Base-by-base conservation (phyloP, 345 rosid genomes). In the Mallotus nudiflorus region DNA sequence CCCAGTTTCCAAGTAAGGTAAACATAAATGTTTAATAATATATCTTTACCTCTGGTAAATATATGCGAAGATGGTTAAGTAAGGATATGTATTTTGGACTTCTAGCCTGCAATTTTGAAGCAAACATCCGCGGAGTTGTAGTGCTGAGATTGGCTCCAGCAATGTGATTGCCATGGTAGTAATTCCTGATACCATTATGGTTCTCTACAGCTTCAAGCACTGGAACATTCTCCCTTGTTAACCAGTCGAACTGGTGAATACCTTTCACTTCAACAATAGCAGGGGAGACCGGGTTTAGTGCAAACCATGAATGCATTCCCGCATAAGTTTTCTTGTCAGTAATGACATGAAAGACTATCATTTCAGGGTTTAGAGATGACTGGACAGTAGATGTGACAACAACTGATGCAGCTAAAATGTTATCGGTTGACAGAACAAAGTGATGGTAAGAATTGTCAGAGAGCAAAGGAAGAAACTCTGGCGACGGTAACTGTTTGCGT, bases 301-400 rank as follows among this genome's bases (percentile, higher is more conserved):
- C 97, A 82, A 96, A 96, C 99, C 99, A 96, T 66, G 99, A 93
- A 74, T 92, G 99, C 98, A 96, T 96, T 33, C 91, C 99, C 14
- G 99, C 96, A 55, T 87, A 96, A 12, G 99, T 96, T 83, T 92
- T 96, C 93, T 96, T 96, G 83, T 96, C 99, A 25, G 99, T 96
- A 72, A 96, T 91, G 78, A 96, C 76, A 70, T 96, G 99, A 76
- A 96, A 96, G 65, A 96, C 99, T 70, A 96, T 88, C 81, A 85
- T 96, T 69, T 89, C 97, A 29, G 99, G 99, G 70, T 81, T 81
- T 72, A 86, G 67, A 76, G 98, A 92, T 73, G 98, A 88, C 78
- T 84, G 89, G 64, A 92, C 83, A 52, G 99, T 70, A 72, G 99
- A 96, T 73, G 86, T 73, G 81, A 96, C 96, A 78, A 96, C 99